A percentile compares a stretch with the other conserved stretches of the same genome.
Conservation (phyloP, 768 basidiomycete genomes). For the Boletus vermiculosoides region DNA sequence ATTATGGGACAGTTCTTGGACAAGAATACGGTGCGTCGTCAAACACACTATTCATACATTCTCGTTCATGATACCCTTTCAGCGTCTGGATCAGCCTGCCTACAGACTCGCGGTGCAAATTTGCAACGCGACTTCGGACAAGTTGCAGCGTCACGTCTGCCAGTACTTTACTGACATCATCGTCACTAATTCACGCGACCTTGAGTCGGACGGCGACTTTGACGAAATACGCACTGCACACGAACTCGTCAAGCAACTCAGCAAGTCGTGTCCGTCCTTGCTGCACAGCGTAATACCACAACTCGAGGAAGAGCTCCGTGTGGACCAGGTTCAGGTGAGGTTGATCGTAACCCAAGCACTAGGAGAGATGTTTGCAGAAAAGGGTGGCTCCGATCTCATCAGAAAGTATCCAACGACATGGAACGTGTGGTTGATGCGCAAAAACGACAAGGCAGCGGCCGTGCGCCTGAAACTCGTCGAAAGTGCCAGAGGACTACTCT, state of each 20-base stretch:
- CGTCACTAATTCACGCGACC: conserved; percentile 50
- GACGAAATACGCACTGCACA: conserved; percentile 76
- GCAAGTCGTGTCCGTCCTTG: conserved; percentile 74
- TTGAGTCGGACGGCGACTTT: conserved; percentile 57
- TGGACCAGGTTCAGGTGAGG: conserved; percentile 69
- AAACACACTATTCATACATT: background rate
- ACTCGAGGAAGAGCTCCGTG: conserved; percentile 85
- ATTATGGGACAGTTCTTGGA: conserved; percentile 86
- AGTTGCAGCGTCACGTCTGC: conserved; percentile 84
- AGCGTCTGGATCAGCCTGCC: conserved; percentile 72
- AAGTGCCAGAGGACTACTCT: conserved; percentile 56
- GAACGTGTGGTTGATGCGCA: conserved; percentile 77
- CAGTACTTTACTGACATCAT: conserved; percentile 94
- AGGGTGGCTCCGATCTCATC: conserved; percentile 68
- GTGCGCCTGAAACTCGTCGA: conserved; percentile 84
- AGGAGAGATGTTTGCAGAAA: conserved; percentile 88
- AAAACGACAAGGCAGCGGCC: conserved; percentile 66
- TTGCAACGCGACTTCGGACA: conserved; percentile 80
- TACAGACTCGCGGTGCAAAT: conserved; percentile 83
- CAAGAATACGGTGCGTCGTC: conserved; percentile 62
- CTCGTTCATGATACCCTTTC: conserved; percentile 6
- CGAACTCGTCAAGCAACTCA: conserved; percentile 79
- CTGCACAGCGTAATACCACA: conserved; percentile 91
- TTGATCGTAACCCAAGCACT: conserved; percentile 81
- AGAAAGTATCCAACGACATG: conserved; percentile 83